These are phyloP conservation scores for Pseudocercospora cruenta DNA, from an alignment of 2,329 filamentous ascomycete species.

Conservation along the genomic window DNA sequence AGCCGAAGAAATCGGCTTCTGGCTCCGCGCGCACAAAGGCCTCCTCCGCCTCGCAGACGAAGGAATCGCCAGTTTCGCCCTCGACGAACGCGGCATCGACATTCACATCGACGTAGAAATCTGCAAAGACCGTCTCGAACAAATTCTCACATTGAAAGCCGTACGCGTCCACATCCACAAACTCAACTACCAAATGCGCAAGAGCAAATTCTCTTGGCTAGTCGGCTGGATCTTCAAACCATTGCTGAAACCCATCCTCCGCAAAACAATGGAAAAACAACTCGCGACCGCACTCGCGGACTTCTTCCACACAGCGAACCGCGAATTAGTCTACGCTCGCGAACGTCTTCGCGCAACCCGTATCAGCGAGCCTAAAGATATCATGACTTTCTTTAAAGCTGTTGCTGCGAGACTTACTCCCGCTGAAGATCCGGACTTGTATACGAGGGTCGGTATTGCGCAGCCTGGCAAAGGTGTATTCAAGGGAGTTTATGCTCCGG, in stretches of 20 bases:
- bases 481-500: slow-evolving; percentile 82
- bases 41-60: slow-evolving; percentile 76
- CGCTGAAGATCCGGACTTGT: slow-evolving; percentile 73
- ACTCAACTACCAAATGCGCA: slow-evolving; percentile 74
- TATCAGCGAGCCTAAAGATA: slow-evolving; percentile 77
- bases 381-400: slow-evolving; percentile 81
- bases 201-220: slow-evolving; percentile 75
- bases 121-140: slow-evolving; percentile 74
- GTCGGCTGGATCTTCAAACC: slow-evolving; percentile 82
- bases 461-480: slow-evolving; percentile 69
- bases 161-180: slow-evolving; percentile 86
- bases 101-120: slow-evolving; percentile 84
- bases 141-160: slow-evolving; percentile 74
- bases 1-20: slow-evolving; percentile 87
- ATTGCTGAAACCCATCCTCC: slow-evolving; percentile 76
- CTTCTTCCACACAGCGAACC: slow-evolving; percentile 72
- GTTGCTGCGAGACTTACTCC: slow-evolving; percentile 76
- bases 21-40: slow-evolving; percentile 77
- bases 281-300: slow-evolving; percentile 73
- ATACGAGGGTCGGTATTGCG: slow-evolving; percentile 71
- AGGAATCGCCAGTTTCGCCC: slow-evolving; percentile 81
- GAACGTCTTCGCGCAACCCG: slow-evolving; percentile 84
- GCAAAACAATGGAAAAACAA: slow-evolving; percentile 77
- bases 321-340: slow-evolving; percentile 82
- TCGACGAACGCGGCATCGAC: slow-evolving; percentile 87